Conservation (phyloP, 108 stramenopile species). For the Nitzschia palea region DNA sequence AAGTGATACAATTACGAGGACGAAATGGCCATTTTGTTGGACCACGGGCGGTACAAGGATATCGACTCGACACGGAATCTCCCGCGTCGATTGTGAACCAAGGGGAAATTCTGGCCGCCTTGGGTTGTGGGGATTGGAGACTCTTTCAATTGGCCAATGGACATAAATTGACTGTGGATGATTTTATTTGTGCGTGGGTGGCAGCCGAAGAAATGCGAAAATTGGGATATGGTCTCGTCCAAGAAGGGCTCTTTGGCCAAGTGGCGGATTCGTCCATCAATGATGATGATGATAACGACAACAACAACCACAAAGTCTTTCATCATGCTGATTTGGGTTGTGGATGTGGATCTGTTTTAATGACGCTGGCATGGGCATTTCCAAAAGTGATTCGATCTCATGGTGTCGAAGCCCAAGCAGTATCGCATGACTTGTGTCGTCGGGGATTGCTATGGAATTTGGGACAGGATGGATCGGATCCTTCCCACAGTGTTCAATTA, state of each 20-base stretch:
- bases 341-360: constrained; percentile 36
- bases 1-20: constrained; percentile 22
- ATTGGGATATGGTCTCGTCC: constrained; percentile 5
- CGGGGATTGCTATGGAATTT: constrained; percentile 32
- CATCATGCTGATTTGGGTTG: constrained; percentile 31
- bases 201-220: constrained; percentile 34
- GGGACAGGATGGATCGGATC: constrained; percentile 7
- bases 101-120: constrained; percentile 27
- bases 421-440: constrained; percentile 26
- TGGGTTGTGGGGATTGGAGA: constrained; percentile 41
- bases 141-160: constrained; percentile 38
- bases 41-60: constrained; percentile 9
- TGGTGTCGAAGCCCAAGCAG: constrained; percentile 33
- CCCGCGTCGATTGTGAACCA: not conserved
- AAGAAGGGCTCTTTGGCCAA: constrained; percentile 17
- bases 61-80: not conserved
- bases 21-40: constrained; percentile 6
- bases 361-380: constrained; percentile 42
- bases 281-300: not conserved
- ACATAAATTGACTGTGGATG: constrained; percentile 40
- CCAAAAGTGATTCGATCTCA: constrained; percentile 22
- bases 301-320: not conserved
- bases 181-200: constrained; percentile 39
- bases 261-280: not conserved
- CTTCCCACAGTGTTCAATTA: constrained; percentile 8